phyloP scores from a whole-genome alignment of 129 eudicot species.

The Glebionis coronaria region DNA sequence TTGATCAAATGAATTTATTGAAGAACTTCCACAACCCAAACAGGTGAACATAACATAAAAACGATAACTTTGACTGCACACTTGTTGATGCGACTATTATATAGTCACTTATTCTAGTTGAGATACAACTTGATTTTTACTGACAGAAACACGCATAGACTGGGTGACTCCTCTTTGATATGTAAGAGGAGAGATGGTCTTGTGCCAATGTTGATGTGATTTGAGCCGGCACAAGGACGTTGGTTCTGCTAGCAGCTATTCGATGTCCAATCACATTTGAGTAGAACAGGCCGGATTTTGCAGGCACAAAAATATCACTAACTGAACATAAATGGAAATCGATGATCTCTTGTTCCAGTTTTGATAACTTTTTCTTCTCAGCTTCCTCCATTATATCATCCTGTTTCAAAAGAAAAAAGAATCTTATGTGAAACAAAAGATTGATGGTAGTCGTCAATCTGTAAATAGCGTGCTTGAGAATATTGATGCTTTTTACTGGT shows the following conservation, averaged over 20 bases:
- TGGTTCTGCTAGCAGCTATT: constrained; percentile 46
- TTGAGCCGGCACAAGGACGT: constrained; percentile 49
- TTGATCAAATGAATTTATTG: not conserved
- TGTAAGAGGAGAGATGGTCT: constrained; percentile 46
- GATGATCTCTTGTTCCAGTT: constrained; percentile 40
- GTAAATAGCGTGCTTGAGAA: too few relatives aligned
- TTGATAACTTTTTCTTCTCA: constrained; percentile 27
- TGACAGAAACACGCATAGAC: constrained; percentile 62
- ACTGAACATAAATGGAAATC: constrained; percentile 53
- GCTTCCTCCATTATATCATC: constrained; percentile 49
- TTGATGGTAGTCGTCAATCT: too few relatives aligned
- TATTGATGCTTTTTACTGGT: not conserved
- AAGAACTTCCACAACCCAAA: not conserved
- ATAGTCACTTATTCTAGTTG: constrained; percentile 21
- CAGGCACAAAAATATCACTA: constrained; percentile 62
- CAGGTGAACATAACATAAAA: constrained; percentile 6
- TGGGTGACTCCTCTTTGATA: constrained; percentile 49
- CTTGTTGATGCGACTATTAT: constrained; percentile 16
- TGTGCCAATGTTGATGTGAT: constrained; percentile 32
- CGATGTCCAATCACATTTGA: constrained; percentile 58
- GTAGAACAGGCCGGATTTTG: constrained; percentile 47
- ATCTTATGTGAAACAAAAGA: constrained; percentile 2
- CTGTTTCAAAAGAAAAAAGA: constrained; percentile 19
- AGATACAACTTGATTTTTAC: constrained; percentile 12
- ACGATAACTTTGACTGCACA: constrained; percentile 6